Evolutionary conservation across 176 grass and related monocot genomes (phyloP), one percentile per base, ranked within the genome.

Genomic region (Zea mays): DNA sequence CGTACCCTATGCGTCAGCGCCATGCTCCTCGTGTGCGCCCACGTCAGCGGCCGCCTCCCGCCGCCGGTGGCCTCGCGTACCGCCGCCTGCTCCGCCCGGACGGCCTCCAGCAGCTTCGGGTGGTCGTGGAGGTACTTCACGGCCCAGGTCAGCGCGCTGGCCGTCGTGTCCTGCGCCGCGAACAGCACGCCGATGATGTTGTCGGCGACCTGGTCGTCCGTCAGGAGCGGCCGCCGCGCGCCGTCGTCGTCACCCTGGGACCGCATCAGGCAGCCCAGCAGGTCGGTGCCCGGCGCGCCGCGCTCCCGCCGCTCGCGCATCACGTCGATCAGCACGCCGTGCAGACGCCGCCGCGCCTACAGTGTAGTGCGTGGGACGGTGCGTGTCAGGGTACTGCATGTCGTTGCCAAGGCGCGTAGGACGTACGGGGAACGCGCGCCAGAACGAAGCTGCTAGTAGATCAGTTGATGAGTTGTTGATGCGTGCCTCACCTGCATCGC

Each of bases 81-180:
- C 4, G 56, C 82, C 84, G 76, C 86, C 72, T 99, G 96, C 88
- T 99, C 96, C 8, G 33, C 75, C 86, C 82, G 81, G 1, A 99
- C 88, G 61, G 88, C 83, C 62, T 89, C 55, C 0, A 93, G 84
- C 16, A 96, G 73, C 80, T 99, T 87, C 6, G 88, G 92, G 6
- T 85, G 41, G 86, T 91, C 92, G 72, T 89, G 88, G 81, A 99
- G 88, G 86, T 93, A 96, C 84, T 99, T 99, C 33, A 93, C 42
- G 65, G 89, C 89, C 96, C 96, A 99, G 16, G 96, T 99, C 65
- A 99, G 92, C 80, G 74, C 85, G 84, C 96, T 99, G 44, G 96
- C 92, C 34, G 96, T 99, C 43, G 96, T 99, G 88, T 99, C 96
- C 79, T 96, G 96, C 56, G 96, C 96, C 13, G 96, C 96, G 77